Percentiles rank a stretch among this genome's conserved stretches.
These are phyloP conservation scores for Hypoxylon sp. DNA, from an alignment of 2,329 filamentous ascomycete species.

Conservation along the genomic window DNA sequence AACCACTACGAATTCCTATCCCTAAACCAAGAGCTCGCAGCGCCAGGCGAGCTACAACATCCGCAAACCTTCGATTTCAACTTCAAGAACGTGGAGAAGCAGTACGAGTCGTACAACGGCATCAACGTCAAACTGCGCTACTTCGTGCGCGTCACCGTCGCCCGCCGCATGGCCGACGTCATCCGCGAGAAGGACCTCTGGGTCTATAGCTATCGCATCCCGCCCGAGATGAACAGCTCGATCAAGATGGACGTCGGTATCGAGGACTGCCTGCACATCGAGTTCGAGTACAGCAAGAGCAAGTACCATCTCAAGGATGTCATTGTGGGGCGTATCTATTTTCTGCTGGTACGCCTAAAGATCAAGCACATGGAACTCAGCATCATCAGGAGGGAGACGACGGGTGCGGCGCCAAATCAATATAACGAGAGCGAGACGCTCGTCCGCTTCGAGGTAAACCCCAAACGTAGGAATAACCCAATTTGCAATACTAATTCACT, in stretches of 20 bases:
- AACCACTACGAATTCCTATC: constrained; percentile 99
- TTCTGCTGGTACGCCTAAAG: constrained; percentile 95
- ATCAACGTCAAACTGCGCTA: constrained; percentile 99
- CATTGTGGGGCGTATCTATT: constrained; percentile 98
- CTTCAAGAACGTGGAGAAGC: constrained; percentile 99
- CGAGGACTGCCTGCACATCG: constrained; percentile 98
- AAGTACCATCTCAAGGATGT: constrained; percentile 99
- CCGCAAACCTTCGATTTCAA: constrained; percentile 99
- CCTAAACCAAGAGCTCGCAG: constrained; percentile 94
- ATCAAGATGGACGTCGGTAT: constrained; percentile 99
- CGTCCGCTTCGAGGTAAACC: constrained; percentile 88
- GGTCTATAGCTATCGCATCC: constrained; percentile 99
- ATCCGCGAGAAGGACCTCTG: constrained; percentile 99
- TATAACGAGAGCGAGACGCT: constrained; percentile 99
- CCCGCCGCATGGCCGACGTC: constrained; percentile 96
- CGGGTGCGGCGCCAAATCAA: constrained; percentile 95
- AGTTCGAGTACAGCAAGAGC: constrained; percentile 99
- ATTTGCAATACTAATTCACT: constrained; percentile 22
- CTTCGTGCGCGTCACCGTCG: constrained; percentile 97
- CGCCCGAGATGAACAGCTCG: constrained; percentile 96
- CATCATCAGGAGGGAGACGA: constrained; percentile 97
- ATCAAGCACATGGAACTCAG: constrained; percentile 99
- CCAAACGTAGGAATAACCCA: neutral
- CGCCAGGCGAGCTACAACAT: constrained; percentile 97
- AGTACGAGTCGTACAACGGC: constrained; percentile 99